Evolutionary conservation across 148 eudicot species (phyloP), one percentile per base, ranked within the genome.

Genomic region (Chenopodium berlandieri): DNA sequence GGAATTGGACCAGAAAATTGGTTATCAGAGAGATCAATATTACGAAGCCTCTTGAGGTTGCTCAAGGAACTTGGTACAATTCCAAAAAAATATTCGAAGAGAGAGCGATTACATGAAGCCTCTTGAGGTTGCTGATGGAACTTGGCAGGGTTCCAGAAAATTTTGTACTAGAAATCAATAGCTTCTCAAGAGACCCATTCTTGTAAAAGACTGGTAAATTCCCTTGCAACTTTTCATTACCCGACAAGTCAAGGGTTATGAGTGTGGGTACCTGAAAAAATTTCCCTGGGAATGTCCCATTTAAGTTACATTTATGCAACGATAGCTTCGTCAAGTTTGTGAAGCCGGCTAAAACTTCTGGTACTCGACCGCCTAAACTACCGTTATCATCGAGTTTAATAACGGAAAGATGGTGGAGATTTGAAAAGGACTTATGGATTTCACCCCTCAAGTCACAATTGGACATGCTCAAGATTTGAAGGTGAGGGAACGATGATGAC

Each of bases 401-500:
- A 37, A 68, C 82, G 11, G 86, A 85, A 76, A 89, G 85, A 22
- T 72, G 73, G 5, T 44, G 48, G 30, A 88, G 76, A 37, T 72
- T 80, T 2, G 81, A 65, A 13, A 88, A 73, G 7, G 83, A 85
- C 47, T 62, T 67, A 78, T 73, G 84, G 65, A 89, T 73, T 56
- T 73, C 86, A 23, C 91, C 88, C 4, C 79, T 75, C 23, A 89
- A 56, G 75, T 75, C 76, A 19, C 22, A 40, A 6, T 67, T n/a
- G 27, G 60, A 90, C 48, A 90, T 84, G 82, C 86, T 90, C 54
- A 90, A 86, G 75, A 71, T 75, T 20, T 79, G 79, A 60, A 90
- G 9, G 79, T 75, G 74, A 88, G 54, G 91, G 88, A 37, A 89
- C 78, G 27, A 27, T 27, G 27, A 27, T 27, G 0, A 27, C 27